phyloP scores from a whole-genome alignment of 208 protist genomes.

The Leishmania turanica region DNA sequence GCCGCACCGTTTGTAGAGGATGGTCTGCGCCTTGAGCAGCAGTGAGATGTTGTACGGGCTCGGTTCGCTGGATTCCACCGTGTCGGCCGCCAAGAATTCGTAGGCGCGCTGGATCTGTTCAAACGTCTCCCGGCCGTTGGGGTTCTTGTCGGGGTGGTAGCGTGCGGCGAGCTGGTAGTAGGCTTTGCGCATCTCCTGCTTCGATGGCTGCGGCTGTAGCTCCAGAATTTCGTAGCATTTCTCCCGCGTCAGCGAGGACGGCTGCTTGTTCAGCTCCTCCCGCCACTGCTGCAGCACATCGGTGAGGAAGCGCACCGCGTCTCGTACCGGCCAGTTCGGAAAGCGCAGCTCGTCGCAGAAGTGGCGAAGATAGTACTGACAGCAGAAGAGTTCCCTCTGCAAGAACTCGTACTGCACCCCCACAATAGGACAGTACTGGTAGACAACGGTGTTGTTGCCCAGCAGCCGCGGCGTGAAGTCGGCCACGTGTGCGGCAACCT shows the following conservation, averaged over 20 bases:
- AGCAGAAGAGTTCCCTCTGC: constrained; percentile 94
- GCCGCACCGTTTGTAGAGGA: constrained; percentile 90
- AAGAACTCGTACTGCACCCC: constrained; percentile 87
- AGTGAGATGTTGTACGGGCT: constrained; percentile 68
- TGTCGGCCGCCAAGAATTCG: constrained; percentile 77
- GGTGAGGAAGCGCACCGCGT: constrained; percentile 85
- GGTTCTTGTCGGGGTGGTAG: constrained; percentile 98
- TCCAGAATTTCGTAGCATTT: constrained; percentile 76
- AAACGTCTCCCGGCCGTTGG: constrained; percentile 93
- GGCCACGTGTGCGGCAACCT: constrained; percentile 91
- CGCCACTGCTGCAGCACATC: constrained; percentile 89
- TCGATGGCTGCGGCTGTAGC: constrained; percentile 37
- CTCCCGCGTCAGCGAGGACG: constrained; percentile 63
- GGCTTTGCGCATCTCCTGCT: constrained; percentile 86
- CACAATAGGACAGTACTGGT: constrained; percentile 94
- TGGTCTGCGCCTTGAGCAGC: constrained; percentile 90
- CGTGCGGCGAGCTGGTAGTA: constrained; percentile 93
- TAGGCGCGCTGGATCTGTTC: constrained; percentile 92
- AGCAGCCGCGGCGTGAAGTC: constrained; percentile 94
- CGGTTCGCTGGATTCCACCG: constrained; percentile 37
- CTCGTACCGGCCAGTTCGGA: constrained; percentile 92
- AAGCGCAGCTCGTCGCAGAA: constrained; percentile 91
- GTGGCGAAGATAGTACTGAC: constrained; percentile 94
- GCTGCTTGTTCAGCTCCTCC: constrained; percentile 88
- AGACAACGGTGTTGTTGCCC: constrained; percentile 87